These are phyloP conservation scores for Baudoinia panamericana DNA, from an alignment of 495 filamentous ascomycete genomes.

Conservation along the genomic window DNA sequence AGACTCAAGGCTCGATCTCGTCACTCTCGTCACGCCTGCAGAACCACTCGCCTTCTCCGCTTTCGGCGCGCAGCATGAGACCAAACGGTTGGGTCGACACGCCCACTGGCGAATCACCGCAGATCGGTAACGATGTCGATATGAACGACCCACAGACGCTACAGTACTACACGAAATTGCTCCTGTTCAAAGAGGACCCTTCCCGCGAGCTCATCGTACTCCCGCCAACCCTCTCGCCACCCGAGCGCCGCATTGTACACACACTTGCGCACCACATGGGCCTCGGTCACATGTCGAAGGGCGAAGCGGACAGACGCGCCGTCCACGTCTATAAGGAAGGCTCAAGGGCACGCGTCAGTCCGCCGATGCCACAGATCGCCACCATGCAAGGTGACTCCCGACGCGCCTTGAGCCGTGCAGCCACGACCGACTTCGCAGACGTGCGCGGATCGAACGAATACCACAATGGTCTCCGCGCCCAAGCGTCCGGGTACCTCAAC, in stretches of 20 bases:
- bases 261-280: slow-evolving; percentile 92
- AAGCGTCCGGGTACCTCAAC: slow-evolving; percentile 59
- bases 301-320: slow-evolving; percentile 70
- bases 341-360: slow-evolving; percentile 41
- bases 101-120: neutral
- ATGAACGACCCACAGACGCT: slow-evolving; percentile 84
- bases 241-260: slow-evolving; percentile 79
- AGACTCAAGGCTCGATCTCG: slow-evolving; percentile 71
- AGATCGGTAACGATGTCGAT: slow-evolving; percentile 46
- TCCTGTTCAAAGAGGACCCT: slow-evolving; percentile 72
- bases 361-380: slow-evolving; percentile 47
- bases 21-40: slow-evolving; percentile 58
- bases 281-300: slow-evolving; percentile 76
- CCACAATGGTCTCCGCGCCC: slow-evolving; percentile 61
- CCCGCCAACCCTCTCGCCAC: slow-evolving; percentile 62
- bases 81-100: slow-evolving; percentile 41
- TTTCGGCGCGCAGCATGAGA: slow-evolving; percentile 47
- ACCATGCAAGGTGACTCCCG: slow-evolving; percentile 60
- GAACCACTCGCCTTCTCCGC: slow-evolving; percentile 59
- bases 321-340: slow-evolving; percentile 70
- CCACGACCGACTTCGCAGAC: slow-evolving; percentile 97
- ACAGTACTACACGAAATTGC: slow-evolving; percentile 74
- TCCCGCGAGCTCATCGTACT: slow-evolving; percentile 70
- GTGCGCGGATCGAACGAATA: slow-evolving; percentile 58
- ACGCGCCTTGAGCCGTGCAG: slow-evolving; percentile 77